phyloP scores from a whole-genome alignment of 2,329 filamentous ascomycete genomes.

The Verticillium dahliae region DNA sequence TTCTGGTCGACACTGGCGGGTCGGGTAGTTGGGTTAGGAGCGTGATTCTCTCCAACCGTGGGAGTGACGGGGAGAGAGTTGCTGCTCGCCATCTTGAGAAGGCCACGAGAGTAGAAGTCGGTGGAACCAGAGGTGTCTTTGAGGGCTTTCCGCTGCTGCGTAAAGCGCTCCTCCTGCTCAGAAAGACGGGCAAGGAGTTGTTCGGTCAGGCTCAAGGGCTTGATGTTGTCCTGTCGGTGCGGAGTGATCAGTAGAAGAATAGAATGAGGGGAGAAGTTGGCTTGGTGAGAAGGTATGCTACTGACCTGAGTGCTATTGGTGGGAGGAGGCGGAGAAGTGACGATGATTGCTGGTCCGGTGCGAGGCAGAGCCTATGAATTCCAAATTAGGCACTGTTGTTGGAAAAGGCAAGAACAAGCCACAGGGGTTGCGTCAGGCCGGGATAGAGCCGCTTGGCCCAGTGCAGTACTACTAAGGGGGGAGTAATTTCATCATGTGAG shows the following conservation, averaged over 20 bases:
- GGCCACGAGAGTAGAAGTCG: slow-evolving; percentile 21
- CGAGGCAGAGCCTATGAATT: not conserved
- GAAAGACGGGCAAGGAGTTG: slow-evolving; percentile 66
- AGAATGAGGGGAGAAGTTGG: not conserved
- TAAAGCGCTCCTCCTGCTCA: slow-evolving; percentile 60
- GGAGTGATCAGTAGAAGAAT: not conserved
- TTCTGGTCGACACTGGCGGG: slow-evolving; percentile 45
- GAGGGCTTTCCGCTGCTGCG: slow-evolving; percentile 50
- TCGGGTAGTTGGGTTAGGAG: slow-evolving; percentile 41
- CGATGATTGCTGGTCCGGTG: not conserved
- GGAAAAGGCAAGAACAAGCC: not conserved
- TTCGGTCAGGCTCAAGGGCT: slow-evolving; percentile 46
- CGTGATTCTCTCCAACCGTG: slow-evolving; percentile 46
- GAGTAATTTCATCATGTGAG: not conserved
- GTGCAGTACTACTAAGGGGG: not conserved
- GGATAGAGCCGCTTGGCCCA: not conserved
- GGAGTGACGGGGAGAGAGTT: slow-evolving; percentile 58
- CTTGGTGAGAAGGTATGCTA: not conserved
- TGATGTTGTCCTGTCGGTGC: not conserved
- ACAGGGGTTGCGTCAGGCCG: not conserved
- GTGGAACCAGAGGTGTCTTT: slow-evolving; percentile 32
- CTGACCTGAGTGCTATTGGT: not conserved
- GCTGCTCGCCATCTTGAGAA: slow-evolving; percentile 46
- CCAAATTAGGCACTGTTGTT: not conserved
- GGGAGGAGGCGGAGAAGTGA: slow-evolving; percentile 9